Conservation (phyloP, 345 rosid species). For the Rhodamnia rubescens region DNA sequence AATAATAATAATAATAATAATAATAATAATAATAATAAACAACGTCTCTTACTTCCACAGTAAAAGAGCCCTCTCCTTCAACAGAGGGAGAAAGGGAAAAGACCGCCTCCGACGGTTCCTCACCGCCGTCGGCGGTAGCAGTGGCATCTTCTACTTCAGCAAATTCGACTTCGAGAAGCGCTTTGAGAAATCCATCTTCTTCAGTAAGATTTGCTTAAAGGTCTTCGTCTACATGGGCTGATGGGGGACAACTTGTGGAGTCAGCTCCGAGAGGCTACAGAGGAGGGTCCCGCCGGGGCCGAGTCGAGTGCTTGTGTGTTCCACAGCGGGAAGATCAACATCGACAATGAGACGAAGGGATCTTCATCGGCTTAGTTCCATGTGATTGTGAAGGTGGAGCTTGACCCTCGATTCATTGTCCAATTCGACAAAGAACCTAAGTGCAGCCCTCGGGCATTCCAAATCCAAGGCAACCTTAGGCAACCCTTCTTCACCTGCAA, state of each 20-base stretch:
- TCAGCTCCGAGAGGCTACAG: background rate
- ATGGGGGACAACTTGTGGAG: conserved; percentile 49
- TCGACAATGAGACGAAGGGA: conserved; percentile 43
- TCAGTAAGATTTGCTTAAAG: conserved; percentile 33
- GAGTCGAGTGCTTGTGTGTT: conserved; percentile 29
- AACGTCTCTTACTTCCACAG: no score
- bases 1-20: no score
- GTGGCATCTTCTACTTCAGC: conserved; percentile 68
- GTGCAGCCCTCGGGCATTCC: conserved; percentile 85
- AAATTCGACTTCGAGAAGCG: conserved; percentile 41
- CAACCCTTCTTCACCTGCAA: conserved; percentile 94
- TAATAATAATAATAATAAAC: no score
- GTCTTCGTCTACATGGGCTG: conserved; percentile 62
- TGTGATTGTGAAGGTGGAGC: conserved; percentile 63
- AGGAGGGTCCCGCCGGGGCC: no score
- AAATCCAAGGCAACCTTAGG: conserved; percentile 61
- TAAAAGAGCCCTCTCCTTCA: no score
- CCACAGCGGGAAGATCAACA: conserved; percentile 55
- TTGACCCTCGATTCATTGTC: conserved; percentile 75
- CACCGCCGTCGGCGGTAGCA: conserved; percentile 12
- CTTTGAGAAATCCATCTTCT: conserved; percentile 41
- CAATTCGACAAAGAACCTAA: conserved; percentile 81
- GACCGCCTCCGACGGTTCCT: no score
- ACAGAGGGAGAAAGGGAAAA: no score
- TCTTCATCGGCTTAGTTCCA: conserved; percentile 42